These are phyloP conservation scores for Boletus bicolor DNA, from an alignment of 768 basidiomycete species.

Conservation along the genomic window DNA sequence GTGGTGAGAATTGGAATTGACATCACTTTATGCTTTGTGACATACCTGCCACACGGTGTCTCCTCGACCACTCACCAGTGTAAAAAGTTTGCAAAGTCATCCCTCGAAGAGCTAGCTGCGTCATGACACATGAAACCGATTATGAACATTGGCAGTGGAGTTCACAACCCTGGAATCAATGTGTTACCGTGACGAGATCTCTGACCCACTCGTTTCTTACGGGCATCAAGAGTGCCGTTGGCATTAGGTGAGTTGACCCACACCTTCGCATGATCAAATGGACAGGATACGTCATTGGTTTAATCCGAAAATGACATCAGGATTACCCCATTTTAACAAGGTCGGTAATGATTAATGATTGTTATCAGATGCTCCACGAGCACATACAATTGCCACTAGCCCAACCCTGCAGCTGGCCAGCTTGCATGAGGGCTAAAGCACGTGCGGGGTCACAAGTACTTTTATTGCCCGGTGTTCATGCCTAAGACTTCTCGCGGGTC, in stretches of 20 bases:
- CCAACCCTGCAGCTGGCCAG: background rate
- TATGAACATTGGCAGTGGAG: background rate
- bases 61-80: background rate
- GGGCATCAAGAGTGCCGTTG: background rate
- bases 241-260: background rate
- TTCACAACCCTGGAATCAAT: background rate
- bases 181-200: background rate
- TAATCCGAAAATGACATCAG: background rate
- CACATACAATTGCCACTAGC: background rate
- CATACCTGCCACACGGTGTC: slow-evolving; percentile 13
- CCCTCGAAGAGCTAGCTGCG: background rate
- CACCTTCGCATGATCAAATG: background rate
- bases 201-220: background rate
- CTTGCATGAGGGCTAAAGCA: background rate
- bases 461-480: too few relatives aligned
- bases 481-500: background rate
- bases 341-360: background rate
- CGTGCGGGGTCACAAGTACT: too few relatives aligned
- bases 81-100: background rate
- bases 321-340: background rate
- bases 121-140: background rate
- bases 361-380: background rate
- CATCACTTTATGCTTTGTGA: background rate
- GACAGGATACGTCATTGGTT: background rate
- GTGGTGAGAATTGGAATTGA: slow-evolving; percentile 2